Evolutionary conservation across 179 eudicot species (phyloP).

Genomic region (Sideroxylon spinosum): DNA sequence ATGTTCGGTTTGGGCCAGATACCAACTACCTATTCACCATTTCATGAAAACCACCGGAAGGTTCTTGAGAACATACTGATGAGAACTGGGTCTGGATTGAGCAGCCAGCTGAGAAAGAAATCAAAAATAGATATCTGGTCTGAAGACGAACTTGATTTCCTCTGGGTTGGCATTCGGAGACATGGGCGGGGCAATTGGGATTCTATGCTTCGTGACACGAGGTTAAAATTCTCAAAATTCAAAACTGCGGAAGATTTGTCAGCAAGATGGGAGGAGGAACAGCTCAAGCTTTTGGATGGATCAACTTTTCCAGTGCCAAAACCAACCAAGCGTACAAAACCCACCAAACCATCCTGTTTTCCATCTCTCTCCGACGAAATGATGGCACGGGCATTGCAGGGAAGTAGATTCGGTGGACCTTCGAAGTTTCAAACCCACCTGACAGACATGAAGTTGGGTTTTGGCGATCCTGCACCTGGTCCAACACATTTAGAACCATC

Average conservation of each 20-base stretch:
- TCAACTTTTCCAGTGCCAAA: conserved; percentile 33
- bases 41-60: conserved; percentile 84
- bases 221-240: conserved; percentile 68
- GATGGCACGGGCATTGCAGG: conserved; percentile 72
- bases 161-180: conserved; percentile 97
- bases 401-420: conserved; percentile 52
- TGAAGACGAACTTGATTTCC: conserved; percentile 95
- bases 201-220: conserved; percentile 69
- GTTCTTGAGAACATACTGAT: conserved; percentile 84
- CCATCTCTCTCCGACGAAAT: conserved; percentile 76
- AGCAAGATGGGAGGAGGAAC: conserved; percentile 90
- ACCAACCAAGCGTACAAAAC: conserved; percentile 36
- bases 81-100: conserved; percentile 71
- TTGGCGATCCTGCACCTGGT: conserved; percentile 46
- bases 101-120: conserved; percentile 52
- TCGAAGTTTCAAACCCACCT: conserved; percentile 55
- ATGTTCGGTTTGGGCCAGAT: conserved; percentile 55
- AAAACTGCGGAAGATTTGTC: conserved; percentile 68
- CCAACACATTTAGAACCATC: conserved; percentile 38
- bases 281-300: conserved; percentile 60
- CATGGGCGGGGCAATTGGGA: conserved; percentile 93
- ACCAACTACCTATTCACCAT: conserved; percentile 42
- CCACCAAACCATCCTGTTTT: conserved; percentile 38
- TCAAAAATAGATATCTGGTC: conserved; percentile 72
- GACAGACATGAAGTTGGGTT: conserved; percentile 90